Conservation (phyloP, 164 flowering plant genomes). For the Paratinospora sagittata region DNA sequence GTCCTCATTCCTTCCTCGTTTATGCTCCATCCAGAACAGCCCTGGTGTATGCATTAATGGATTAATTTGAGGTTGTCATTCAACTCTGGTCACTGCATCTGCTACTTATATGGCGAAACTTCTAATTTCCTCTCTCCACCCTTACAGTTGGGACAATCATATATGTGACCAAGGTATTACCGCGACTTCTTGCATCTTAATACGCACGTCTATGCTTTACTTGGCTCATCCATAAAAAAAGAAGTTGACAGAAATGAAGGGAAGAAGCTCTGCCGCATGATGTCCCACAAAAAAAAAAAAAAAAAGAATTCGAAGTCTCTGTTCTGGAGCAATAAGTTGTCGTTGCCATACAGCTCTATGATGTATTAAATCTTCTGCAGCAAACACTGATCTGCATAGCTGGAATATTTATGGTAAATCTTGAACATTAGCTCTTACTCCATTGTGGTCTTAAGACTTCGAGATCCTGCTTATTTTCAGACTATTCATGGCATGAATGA, state of each 20-base stretch:
- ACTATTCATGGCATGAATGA: no score
- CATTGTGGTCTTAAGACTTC: no score
- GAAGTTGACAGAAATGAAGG: neutral
- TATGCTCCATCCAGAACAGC: conserved; percentile 91
- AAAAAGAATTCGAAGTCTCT: neutral
- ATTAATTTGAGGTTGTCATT: conserved; percentile 18
- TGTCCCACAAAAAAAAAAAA: neutral
- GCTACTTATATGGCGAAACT: conserved; percentile 2
- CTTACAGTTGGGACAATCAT: neutral
- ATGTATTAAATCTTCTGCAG: neutral
- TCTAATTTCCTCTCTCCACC: neutral
- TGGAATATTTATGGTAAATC: no score
- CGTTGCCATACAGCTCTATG: neutral
- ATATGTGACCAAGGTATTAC: neutral
- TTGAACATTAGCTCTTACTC: no score
- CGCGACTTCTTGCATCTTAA: neutral
- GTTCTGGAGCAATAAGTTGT: neutral
- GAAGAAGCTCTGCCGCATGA: neutral
- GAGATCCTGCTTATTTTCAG: no score
- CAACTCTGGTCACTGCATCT: neutral
- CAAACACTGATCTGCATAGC: neutral
- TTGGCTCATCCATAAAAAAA: neutral
- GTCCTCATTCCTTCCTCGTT: conserved; percentile 70
- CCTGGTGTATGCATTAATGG: conserved; percentile 65
- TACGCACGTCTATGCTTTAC: neutral